Evolutionary conservation across 768 basidiomycete genomes (phyloP).

Genomic region (Leccinum pellstonianum): DNA sequence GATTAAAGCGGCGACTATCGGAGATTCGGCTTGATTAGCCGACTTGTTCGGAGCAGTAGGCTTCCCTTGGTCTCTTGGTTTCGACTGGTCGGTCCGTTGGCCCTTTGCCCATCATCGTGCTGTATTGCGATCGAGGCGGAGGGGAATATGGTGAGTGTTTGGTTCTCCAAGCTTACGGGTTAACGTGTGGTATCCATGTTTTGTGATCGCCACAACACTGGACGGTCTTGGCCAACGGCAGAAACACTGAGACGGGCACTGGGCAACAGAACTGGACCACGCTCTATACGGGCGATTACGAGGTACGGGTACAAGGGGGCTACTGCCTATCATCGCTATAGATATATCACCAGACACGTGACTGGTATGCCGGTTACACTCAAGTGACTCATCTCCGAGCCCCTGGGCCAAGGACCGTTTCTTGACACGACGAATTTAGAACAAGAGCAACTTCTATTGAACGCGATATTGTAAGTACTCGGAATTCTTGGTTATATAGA

Average conservation of each 20-base stretch:
- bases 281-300: background rate
- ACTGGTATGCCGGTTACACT: background rate
- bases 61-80: background rate
- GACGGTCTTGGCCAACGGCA: background rate
- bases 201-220: background rate
- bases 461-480: background rate
- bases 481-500: background rate
- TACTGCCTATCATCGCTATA: background rate
- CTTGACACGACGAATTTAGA: background rate
- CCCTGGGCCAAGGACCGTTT: background rate
- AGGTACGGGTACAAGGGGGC: background rate
- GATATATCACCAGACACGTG: background rate
- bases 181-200: background rate
- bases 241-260: background rate
- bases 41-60: background rate
- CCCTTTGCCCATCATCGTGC: background rate
- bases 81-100: background rate
- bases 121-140: background rate
- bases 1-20: conserved; percentile 26
- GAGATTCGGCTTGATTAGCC: conserved; percentile 8
- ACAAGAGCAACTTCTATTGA: background rate
- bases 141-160: background rate
- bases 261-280: background rate
- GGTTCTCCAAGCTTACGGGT: background rate
- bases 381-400: background rate